Percentiles rank a stretch among this genome's conserved stretches.
These are phyloP conservation scores for Vitis hybrid DNA, from an alignment of 177 flowering plant genomes.

Conservation along the genomic window DNA sequence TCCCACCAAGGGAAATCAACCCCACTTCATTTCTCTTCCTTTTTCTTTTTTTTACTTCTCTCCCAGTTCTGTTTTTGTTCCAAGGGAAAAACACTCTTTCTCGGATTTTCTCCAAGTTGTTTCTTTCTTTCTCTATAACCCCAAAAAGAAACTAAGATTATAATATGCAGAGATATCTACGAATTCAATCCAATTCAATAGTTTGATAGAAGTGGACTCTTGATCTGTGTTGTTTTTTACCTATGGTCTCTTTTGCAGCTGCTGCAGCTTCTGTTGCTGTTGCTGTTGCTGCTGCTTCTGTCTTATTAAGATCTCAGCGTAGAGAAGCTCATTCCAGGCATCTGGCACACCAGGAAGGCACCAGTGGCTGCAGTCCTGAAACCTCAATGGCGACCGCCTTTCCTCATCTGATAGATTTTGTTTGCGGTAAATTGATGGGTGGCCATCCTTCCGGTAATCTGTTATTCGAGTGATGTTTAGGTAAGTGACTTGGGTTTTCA, in stretches of 20 bases:
- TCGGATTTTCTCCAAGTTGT: slow-evolving; percentile 18
- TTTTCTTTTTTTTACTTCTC: not conserved
- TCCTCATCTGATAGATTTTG: slow-evolving; percentile 51
- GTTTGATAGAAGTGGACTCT: not conserved
- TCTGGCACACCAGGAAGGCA: slow-evolving; percentile 99
- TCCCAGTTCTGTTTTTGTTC: not conserved
- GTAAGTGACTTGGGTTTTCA: slow-evolving; percentile 77
- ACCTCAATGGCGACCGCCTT: slow-evolving; percentile 49
- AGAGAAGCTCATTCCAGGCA: slow-evolving; percentile 90
- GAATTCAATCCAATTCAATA: slow-evolving; percentile 6
- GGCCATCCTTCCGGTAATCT: slow-evolving; percentile 92
- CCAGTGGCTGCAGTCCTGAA: slow-evolving; percentile 99
- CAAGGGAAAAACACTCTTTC: slow-evolving; percentile 4
- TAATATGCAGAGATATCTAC: slow-evolving; percentile 10
- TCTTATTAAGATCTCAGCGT: slow-evolving; percentile 65
- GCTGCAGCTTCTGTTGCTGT: slow-evolving; percentile 25
- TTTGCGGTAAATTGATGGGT: slow-evolving; percentile 88
- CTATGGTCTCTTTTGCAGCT: slow-evolving; percentile 25
- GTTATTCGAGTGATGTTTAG: slow-evolving; percentile 82
- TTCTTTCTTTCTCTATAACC: slow-evolving; percentile 11
- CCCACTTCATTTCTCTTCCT: not conserved
- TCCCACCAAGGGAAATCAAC: not conserved
- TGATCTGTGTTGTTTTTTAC: slow-evolving; percentile 15
- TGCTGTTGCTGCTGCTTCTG: slow-evolving; percentile 29
- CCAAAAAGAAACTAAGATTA: slow-evolving; percentile 2